Evolutionary conservation across 2,329 filamentous ascomycete species (phyloP).

Genomic region (Aspergillus luchuensis): DNA sequence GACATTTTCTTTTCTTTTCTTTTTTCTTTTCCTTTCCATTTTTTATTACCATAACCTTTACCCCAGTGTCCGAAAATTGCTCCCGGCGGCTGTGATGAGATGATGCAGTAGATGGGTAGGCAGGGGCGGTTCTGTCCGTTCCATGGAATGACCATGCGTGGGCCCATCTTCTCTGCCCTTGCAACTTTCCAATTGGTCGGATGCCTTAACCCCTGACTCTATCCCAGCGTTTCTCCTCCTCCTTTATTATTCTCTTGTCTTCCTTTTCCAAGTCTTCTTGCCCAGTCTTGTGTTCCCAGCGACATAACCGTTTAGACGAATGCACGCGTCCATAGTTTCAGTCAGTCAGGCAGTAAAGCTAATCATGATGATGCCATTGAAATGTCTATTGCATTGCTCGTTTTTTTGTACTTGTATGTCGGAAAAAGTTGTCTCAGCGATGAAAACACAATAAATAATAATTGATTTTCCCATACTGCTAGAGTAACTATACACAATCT

Average conservation of each 20-base stretch:
- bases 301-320: conserved; percentile 20
- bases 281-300: conserved; percentile 6
- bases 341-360: conserved; percentile 18
- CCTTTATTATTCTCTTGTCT: conserved; percentile 7
- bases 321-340: conserved; percentile 14
- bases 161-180: background rate
- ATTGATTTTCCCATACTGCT: background rate
- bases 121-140: conserved; percentile 8
- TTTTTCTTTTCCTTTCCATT: conserved; percentile 18
- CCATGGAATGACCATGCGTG: background rate
- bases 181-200: background rate
- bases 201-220: background rate
- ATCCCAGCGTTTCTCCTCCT: conserved; percentile 9
- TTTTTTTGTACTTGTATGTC: conserved; percentile 15
- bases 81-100: conserved; percentile 15
- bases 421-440: background rate
- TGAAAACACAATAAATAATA: background rate
- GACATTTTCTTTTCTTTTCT: conserved; percentile 18
- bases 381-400: conserved; percentile 6
- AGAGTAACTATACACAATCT: background rate
- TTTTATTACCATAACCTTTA: conserved; percentile 7
- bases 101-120: conserved; percentile 18
- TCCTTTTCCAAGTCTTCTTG: background rate
- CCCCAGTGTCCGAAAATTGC: background rate
- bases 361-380: conserved; percentile 18